phyloP scores from a whole-genome alignment of 257 asterid genomes.

The Nicotiana sylvestris region DNA sequence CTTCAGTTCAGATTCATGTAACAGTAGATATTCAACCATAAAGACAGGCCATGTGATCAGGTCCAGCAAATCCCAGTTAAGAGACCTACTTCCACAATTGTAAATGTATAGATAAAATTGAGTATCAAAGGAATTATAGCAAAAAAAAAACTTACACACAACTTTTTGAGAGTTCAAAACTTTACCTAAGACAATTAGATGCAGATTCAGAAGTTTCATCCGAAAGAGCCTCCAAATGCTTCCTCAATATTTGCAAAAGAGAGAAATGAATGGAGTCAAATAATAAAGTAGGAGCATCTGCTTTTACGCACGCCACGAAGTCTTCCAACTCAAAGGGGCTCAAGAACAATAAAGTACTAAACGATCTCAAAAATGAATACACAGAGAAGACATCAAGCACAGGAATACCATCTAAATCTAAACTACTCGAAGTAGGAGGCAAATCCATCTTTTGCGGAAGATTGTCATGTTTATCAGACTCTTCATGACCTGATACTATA shows the following conservation, averaged over 20 bases:
- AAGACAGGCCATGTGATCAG: slow-evolving; percentile 92
- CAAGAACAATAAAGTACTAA: slow-evolving; percentile 69
- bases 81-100: slow-evolving; percentile 49
- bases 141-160: neutral
- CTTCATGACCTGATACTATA: slow-evolving; percentile 22
- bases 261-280: slow-evolving; percentile 81
- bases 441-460: slow-evolving; percentile 64
- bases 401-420: slow-evolving; percentile 59
- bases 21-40: slow-evolving; percentile 70
- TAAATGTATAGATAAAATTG: slow-evolving; percentile 15
- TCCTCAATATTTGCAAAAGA: slow-evolving; percentile 70
- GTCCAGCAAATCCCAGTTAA: slow-evolving; percentile 92
- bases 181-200: slow-evolving; percentile 75
- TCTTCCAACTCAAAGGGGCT: slow-evolving; percentile 89
- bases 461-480: slow-evolving; percentile 19
- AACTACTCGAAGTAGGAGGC: slow-evolving; percentile 62
- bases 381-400: slow-evolving; percentile 65
- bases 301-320: slow-evolving; percentile 64
- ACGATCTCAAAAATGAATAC: slow-evolving; percentile 90
- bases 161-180: slow-evolving; percentile 16
- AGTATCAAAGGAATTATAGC: slow-evolving; percentile 11
- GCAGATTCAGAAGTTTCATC: slow-evolving; percentile 64
- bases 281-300: slow-evolving; percentile 54
- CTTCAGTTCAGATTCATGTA: slow-evolving; percentile 58
- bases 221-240: slow-evolving; percentile 66